Conservation (phyloP, 2,329 filamentous ascomycete species). For the Parascedosporium putredinis region DNA sequence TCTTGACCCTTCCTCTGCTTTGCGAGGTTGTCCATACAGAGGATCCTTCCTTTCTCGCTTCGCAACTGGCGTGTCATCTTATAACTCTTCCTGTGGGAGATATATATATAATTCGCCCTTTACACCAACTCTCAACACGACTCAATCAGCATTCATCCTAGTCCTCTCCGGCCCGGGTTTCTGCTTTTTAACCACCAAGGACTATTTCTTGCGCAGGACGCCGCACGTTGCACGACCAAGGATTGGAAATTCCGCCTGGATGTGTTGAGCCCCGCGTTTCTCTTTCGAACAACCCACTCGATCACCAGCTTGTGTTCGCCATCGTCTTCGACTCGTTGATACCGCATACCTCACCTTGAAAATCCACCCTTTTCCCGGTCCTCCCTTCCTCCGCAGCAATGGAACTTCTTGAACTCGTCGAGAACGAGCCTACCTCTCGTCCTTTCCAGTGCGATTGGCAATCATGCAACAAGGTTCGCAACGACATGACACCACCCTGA, state of each 20-base stretch:
- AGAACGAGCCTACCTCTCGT: slow-evolving; percentile 51
- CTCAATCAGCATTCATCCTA: too few relatives aligned
- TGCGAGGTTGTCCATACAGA: too few relatives aligned
- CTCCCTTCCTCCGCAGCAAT: slow-evolving; percentile 23
- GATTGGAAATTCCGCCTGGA: not conserved
- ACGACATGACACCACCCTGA: slow-evolving; percentile 10
- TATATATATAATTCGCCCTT: too few relatives aligned
- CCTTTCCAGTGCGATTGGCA: slow-evolving; percentile 57
- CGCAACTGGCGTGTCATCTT: slow-evolving; percentile 1
- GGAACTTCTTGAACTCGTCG: slow-evolving; percentile 56
- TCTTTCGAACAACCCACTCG: not conserved
- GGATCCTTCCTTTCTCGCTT: too few relatives aligned
- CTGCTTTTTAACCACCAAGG: too few relatives aligned
- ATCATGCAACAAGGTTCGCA: slow-evolving; percentile 48
- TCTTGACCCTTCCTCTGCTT: not conserved
- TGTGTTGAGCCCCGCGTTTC: not conserved
- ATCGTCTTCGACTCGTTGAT: not conserved
- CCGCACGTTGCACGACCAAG: not conserved
- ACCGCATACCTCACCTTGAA: not conserved
- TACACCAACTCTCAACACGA: too few relatives aligned
- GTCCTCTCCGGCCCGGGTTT: too few relatives aligned
- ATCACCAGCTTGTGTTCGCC: not conserved
- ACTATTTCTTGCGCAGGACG: slow-evolving; percentile 2
- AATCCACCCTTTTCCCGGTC: not conserved
- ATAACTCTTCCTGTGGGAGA: too few relatives aligned